Evolutionary conservation across 495 filamentous ascomycete species (phyloP), one percentile per base, ranked within the genome.

Genomic region (Podospora conica): DNA sequence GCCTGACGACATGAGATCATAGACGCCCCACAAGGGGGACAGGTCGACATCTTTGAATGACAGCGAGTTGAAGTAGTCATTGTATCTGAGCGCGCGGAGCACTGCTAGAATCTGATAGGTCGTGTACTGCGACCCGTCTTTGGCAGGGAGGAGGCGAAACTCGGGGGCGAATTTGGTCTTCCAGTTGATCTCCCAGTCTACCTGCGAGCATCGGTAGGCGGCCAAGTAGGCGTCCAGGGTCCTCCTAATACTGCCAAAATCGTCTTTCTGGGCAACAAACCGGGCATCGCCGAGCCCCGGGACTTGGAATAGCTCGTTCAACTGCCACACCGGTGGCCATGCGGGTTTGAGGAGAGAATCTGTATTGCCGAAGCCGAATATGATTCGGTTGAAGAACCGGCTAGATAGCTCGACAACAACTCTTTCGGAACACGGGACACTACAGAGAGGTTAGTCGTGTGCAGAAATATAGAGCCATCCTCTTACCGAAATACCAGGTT

Each of bases 181-280:
- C 78, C 86, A 85, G 71, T 91, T 86, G 65, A 97, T 86, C 11
- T 84, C 85, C 76, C 95, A 97, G n/a, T 89, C 88, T 53, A 86
- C 90, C 9, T 86, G 87, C 66, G 87, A 85, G 58, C 90, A 85
- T 66, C 83, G 58, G 69, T 92, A 97, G 23, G 89, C 91, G 9
- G 90, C 84, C 66, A 91, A 90, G 74, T 96, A 97, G 18, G 92
- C 95, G 53, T 90, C 85, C 21, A 98, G 80, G 0, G 93, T 97
- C 27, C 90, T 85, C 69, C 90, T 89, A 71, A 97, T 88, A 67
- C 88, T 89, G 48, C 88, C 86, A 70, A 91, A 87, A 65, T 97
- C 92, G 68, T 96, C 88, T 29, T 86, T 82, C 25, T 87, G 76
- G 60, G 83, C 79, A 15, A 86, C 72, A 53, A 77, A 77, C 40